Conservation (phyloP, 148 eudicot genomes). For the Rhododendron kiyosumense region DNA sequence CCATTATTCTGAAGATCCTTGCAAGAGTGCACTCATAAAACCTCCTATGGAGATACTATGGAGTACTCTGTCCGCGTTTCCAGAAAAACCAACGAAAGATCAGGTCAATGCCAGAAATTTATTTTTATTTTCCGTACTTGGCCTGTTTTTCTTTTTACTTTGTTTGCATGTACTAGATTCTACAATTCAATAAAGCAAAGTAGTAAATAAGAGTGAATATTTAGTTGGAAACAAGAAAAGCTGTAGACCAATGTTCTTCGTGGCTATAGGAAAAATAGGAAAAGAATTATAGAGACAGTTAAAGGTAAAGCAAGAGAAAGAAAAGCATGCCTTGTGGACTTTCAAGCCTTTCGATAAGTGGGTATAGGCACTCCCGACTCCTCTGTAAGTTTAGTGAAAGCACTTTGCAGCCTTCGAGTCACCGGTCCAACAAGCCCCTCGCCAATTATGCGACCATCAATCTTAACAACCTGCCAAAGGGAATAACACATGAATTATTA, state of each 20-base stretch:
- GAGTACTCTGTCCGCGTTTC: background rate
- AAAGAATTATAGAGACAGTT: background rate
- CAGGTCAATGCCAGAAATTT: background rate
- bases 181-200: background rate
- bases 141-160: background rate
- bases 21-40: background rate
- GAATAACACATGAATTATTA: background rate
- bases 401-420: constrained; percentile 65
- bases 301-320: background rate
- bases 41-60: background rate
- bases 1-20: background rate
- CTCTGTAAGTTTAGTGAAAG: constrained; percentile 49
- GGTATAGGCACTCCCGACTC: constrained; percentile 85
- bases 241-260: background rate
- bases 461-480: constrained; percentile 55
- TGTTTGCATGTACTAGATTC: background rate
- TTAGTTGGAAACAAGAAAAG: background rate
- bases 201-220: background rate
- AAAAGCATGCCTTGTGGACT: background rate
- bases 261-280: background rate
- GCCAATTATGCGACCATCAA: constrained; percentile 80
- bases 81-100: background rate
- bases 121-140: background rate
- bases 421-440: constrained; percentile 78
- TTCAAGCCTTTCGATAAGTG: constrained; percentile 37